Percentiles rank a stretch among this genome's conserved stretches.
These are phyloP conservation scores for Chondrus crispus DNA, from an alignment of 23 red algal genomes.

Conservation along the genomic window DNA sequence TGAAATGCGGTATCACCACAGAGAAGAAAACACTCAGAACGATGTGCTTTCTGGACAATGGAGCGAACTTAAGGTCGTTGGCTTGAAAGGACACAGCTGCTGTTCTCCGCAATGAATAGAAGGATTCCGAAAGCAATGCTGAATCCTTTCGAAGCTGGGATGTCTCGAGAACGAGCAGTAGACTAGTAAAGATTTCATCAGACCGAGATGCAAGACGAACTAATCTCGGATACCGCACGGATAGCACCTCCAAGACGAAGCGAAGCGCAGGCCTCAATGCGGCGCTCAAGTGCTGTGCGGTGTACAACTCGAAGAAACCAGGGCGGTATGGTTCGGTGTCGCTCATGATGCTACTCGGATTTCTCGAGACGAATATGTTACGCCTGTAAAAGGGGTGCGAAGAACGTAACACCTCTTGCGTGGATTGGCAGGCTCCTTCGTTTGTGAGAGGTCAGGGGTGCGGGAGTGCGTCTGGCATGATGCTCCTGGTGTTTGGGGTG, in stretches of 20 bases:
- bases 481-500: too few relatives aligned
- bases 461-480: too few relatives aligned
- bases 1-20: constrained; percentile 23
- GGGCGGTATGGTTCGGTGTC: not conserved
- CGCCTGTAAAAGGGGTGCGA: too few relatives aligned
- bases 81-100: not conserved
- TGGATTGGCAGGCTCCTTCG: too few relatives aligned
- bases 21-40: not conserved
- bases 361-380: too few relatives aligned
- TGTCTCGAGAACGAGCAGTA: constrained; percentile 27
- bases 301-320: constrained; percentile 72
- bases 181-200: constrained; percentile 42
- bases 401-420: too few relatives aligned
- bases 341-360: not conserved
- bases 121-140: constrained; percentile 44
- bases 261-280: constrained; percentile 66
- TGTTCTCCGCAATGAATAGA: constrained; percentile 48
- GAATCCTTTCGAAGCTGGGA: constrained; percentile 15
- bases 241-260: constrained; percentile 61
- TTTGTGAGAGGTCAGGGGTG: too few relatives aligned
- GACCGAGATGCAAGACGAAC: constrained; percentile 19
- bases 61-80: not conserved
- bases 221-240: constrained; percentile 45
- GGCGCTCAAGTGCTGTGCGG: constrained; percentile 32
- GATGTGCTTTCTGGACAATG: not conserved